Evolutionary conservation across 768 basidiomycete species (phyloP).

Genomic region (Leccinum uliginosum): DNA sequence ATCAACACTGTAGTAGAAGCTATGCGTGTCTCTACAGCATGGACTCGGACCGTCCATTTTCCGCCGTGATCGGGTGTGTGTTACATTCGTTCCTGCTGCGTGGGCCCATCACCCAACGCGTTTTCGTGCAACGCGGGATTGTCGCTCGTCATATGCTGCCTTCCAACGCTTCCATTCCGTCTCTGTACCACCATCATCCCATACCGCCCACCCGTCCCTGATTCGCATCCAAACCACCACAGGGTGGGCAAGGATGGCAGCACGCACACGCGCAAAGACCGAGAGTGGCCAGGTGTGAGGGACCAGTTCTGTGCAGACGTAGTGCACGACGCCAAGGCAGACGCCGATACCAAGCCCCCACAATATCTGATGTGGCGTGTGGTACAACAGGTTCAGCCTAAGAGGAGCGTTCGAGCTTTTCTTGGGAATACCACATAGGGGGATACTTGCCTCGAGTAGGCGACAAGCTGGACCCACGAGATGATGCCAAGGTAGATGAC

Average conservation of each 20-base stretch:
- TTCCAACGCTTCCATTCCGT: slow-evolving; percentile 69
- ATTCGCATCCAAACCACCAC: slow-evolving; percentile 63
- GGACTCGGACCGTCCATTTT: slow-evolving; percentile 40
- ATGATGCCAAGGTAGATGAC: slow-evolving; percentile 47
- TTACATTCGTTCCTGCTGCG: not conserved
- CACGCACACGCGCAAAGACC: slow-evolving; percentile 45
- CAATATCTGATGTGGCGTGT: slow-evolving; percentile 63
- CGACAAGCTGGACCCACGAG: slow-evolving; percentile 60
- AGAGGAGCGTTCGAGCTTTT: not conserved
- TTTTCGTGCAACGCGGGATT: slow-evolving; percentile 14
- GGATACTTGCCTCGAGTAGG: slow-evolving; percentile 68
- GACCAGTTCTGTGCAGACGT: slow-evolving; percentile 53
- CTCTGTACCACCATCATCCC: slow-evolving; percentile 75
- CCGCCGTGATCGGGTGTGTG: slow-evolving; percentile 43
- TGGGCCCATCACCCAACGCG: slow-evolving; percentile 11
- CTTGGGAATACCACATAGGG: not conserved
- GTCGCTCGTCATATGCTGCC: slow-evolving; percentile 46
- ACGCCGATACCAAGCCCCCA: slow-evolving; percentile 73
- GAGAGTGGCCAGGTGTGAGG: slow-evolving; percentile 54
- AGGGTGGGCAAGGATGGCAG: slow-evolving; percentile 50
- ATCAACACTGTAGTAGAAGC: not conserved
- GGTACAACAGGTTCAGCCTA: slow-evolving; percentile 72
- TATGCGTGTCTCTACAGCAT: slow-evolving; percentile 13
- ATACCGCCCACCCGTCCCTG: slow-evolving; percentile 79
- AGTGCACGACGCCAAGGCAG: slow-evolving; percentile 48